Evolutionary conservation across 345 rosid species (phyloP).

Genomic region (Linum trigynum): DNA sequence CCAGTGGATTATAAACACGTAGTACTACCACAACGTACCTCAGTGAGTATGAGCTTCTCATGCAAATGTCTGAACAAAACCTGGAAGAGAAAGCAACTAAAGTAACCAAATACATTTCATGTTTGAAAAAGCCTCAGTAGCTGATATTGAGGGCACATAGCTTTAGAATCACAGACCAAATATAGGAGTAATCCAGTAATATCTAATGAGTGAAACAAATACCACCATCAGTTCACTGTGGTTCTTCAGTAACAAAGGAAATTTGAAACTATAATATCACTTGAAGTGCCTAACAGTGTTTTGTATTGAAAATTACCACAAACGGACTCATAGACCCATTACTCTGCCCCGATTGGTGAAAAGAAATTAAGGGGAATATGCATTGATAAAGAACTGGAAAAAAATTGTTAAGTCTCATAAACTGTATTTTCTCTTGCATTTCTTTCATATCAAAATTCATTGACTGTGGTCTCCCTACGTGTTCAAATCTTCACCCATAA

Average conservation of each 20-base stretch:
- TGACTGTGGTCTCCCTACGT: no score
- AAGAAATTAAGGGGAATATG: no score
- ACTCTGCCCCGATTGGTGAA: no score
- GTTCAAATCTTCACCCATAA: no score
- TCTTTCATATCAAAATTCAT: no score
- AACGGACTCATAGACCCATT: not conserved
- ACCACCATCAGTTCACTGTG: not conserved
- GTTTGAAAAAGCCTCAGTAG: not conserved
- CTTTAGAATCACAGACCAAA: not conserved
- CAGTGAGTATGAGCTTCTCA: constrained; percentile 68
- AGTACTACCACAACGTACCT: constrained; percentile 46
- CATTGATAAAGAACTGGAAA: no score
- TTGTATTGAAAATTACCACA: not conserved
- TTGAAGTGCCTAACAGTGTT: not conserved
- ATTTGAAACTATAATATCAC: not conserved
- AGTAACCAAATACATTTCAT: constrained; percentile 14
- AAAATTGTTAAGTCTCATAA: no score
- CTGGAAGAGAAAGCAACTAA: constrained; percentile 31
- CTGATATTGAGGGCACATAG: not conserved
- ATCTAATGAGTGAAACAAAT: not conserved
- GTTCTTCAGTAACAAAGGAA: not conserved
- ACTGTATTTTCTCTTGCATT: no score
- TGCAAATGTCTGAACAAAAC: constrained; percentile 87
- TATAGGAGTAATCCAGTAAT: not conserved
- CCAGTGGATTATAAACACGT: constrained; percentile 15